These are phyloP conservation scores for Fraxinus excelsior DNA, from an alignment of 257 asterid species.

Conservation along the genomic window DNA sequence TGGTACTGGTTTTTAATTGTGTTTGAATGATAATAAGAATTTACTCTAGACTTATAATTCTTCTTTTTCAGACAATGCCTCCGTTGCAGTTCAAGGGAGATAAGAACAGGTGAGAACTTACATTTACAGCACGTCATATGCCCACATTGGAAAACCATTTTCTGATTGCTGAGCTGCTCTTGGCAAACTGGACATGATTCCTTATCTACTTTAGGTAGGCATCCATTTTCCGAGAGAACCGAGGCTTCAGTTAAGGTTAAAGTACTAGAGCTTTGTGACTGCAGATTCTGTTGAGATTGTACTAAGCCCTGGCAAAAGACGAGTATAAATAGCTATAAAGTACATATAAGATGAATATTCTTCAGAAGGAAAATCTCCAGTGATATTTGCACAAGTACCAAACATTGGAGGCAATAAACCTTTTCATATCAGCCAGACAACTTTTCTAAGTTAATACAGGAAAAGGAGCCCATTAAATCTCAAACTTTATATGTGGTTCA, in stretches of 20 bases:
- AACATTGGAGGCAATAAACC: slow-evolving; percentile 10
- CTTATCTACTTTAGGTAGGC: slow-evolving; percentile 36
- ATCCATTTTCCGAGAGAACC: slow-evolving; percentile 34
- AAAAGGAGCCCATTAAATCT: not conserved
- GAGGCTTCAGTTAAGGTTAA: slow-evolving; percentile 40
- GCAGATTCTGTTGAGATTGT: slow-evolving; percentile 58
- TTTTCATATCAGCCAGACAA: not conserved
- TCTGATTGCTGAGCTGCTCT: slow-evolving; percentile 80
- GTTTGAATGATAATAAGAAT: not conserved
- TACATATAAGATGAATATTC: slow-evolving; percentile 2
- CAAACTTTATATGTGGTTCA: not conserved
- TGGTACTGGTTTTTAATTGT: slow-evolving; percentile 2
- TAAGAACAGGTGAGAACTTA: slow-evolving; percentile 44
- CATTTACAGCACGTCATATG: slow-evolving; percentile 93
- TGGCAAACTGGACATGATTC: slow-evolving; percentile 93
- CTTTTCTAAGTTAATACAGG: not conserved
- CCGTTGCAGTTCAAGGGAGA: slow-evolving; percentile 14
- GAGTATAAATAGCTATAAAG: slow-evolving; percentile 18
- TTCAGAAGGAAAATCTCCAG: slow-evolving; percentile 18
- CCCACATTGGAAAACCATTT: slow-evolving; percentile 97
- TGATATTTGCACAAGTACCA: slow-evolving; percentile 4
- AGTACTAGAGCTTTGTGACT: slow-evolving; percentile 38
- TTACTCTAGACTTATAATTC: not conserved
- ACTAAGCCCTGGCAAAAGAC: slow-evolving; percentile 69
- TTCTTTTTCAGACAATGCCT: slow-evolving; percentile 2